Conservation (phyloP, 163 green algal genomes). For the Botryococcus braunii region DNA sequence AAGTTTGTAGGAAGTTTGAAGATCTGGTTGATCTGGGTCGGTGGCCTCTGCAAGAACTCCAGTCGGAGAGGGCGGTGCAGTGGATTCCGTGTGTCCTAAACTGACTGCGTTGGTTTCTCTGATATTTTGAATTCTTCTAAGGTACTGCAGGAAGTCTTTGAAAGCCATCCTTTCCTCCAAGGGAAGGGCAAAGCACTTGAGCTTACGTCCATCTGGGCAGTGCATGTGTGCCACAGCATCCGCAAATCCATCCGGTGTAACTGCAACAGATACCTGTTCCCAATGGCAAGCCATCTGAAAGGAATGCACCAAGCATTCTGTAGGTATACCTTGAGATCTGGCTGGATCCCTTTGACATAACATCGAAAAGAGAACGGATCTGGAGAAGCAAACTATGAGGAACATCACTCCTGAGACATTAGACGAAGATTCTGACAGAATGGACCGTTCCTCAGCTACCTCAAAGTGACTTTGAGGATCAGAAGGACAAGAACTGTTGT, state of each 20-base stretch:
- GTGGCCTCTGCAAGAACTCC: background rate
- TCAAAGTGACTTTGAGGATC: too few species aligned
- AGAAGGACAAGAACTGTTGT: too few species aligned
- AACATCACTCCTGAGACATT: background rate
- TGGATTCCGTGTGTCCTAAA: too few species aligned
- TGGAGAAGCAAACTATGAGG: background rate
- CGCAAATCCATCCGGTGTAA: constrained; percentile 53
- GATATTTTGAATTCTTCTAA: background rate
- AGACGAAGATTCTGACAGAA: too few species aligned
- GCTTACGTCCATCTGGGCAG: background rate
- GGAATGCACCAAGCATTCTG: too few species aligned
- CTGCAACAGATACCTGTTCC: constrained; percentile 49
- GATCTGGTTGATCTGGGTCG: background rate
- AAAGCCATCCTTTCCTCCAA: constrained; percentile 33
- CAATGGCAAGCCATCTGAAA: background rate
- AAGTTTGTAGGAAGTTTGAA: background rate
- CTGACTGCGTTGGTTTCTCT: background rate
- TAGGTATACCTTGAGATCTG: too few species aligned
- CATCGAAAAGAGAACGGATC: too few species aligned
- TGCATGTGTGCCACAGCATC: constrained; percentile 26
- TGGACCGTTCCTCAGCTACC: too few species aligned
- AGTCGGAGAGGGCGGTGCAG: background rate
- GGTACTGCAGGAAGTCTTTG: constrained; percentile 35
- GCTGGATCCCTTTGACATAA: too few species aligned
- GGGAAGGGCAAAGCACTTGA: constrained; percentile 44